Evolutionary conservation across 2,329 filamentous ascomycete species (phyloP), one percentile per base, ranked within the genome.

Genomic region (Botrytis sinoallii): DNA sequence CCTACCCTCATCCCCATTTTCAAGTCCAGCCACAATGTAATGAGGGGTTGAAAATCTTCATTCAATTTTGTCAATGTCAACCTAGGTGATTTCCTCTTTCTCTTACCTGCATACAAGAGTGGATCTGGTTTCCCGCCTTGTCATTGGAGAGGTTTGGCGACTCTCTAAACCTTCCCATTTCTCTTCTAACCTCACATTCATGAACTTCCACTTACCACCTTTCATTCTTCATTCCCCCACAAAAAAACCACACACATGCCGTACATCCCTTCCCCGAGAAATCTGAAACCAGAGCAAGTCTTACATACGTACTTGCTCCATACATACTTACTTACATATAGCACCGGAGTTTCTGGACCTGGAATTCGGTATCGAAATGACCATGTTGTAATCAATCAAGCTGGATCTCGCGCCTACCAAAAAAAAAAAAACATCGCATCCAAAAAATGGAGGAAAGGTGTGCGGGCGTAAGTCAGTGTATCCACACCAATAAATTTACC

Each of bases 91-190:
- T 25, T 66, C 42, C 64, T 66, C 35, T 66, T 35, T 38, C 29
- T 66, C 64, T n/a, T 25, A 48, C 32, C 29, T n/a, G 64, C 64
- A 66, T 48, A 25, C 63, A 66, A 66, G 16, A 48, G 63, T 66
- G 64, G 44, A 52, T 66, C 64, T 48, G 3, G 5, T 18, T 18
- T 63, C 59, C 59, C 35, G 35, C 59, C 59, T n/a, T n/a, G 3
- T 4, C 12, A 55, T 55, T 55, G 48, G 48, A 55, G 12, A 55
- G 48, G 25, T 55, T 55, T 55, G 48, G 48, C 7, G 48, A 55
- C 48, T 16, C 59, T 63, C 59, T 35, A 40, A 40, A 22, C 32
- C 64, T 32, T 35, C 10, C 29, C 60, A 42, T 63, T 65, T 16
- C 64, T 32, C 38, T 44, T 18, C 29, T 18, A 29, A 63, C 35